These are phyloP conservation scores for Pythium insidiosum DNA, from an alignment of 352 stramenopile species.

Conservation along the genomic window DNA sequence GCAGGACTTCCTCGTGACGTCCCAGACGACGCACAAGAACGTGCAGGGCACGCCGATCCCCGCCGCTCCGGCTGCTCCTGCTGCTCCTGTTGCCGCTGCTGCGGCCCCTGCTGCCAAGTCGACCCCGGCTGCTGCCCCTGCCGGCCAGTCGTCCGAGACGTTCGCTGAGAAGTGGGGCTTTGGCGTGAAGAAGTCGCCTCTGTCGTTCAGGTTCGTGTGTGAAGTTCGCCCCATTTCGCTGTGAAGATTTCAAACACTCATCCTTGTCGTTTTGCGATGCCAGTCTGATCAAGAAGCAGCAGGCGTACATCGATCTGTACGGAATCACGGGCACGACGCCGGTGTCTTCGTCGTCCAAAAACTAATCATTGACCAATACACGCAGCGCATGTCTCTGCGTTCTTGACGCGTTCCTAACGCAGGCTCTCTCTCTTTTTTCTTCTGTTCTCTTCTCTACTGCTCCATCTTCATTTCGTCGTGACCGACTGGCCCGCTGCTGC, in stretches of 20 bases:
- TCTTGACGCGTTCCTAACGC: too few species aligned
- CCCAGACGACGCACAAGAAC: conserved; percentile 49
- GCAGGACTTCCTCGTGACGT: conserved; percentile 56
- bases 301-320: conserved; percentile 78
- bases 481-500: too few species aligned
- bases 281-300: conserved; percentile 79
- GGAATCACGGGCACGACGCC: conserved; percentile 78
- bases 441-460: too few species aligned
- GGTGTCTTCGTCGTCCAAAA: conserved; percentile 16
- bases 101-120: too few species aligned
- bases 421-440: too few species aligned
- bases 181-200: conserved; percentile 71
- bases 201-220: conserved; percentile 40
- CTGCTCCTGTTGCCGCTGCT: too few species aligned
- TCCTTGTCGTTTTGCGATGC: too few species aligned
- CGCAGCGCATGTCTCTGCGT: too few species aligned
- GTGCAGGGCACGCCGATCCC: conserved; percentile 30
- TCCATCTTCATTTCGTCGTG: too few species aligned
- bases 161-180: conserved; percentile 76
- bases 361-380: conserved; percentile 4
- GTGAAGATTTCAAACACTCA: too few species aligned
- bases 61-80: conserved; percentile 7
- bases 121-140: conserved; percentile 4
- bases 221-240: too few species aligned
- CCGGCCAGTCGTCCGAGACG: conserved; percentile 7